Conservation (phyloP, 106 monocot genomes). For the Apostasia ramifera region DNA sequence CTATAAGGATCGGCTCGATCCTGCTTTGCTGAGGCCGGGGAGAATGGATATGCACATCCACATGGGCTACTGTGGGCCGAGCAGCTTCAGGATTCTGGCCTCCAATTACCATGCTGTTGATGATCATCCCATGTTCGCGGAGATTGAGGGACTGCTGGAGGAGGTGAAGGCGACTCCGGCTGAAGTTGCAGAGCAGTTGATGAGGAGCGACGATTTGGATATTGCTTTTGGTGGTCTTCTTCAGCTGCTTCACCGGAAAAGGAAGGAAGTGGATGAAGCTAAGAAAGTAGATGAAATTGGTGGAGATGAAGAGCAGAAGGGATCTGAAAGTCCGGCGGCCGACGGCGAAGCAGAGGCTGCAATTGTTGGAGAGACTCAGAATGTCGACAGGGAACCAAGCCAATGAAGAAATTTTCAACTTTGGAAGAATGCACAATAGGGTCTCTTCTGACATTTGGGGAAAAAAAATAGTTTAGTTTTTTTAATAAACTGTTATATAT, state of each 20-base stretch:
- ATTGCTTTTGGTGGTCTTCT: constrained; percentile 5
- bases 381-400: no score
- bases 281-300: background rate
- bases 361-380: background rate
- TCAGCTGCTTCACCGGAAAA: background rate
- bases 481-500: no score
- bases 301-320: background rate
- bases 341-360: background rate
- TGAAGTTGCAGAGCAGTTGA: constrained; percentile 5
- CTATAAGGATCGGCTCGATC: constrained; percentile 15
- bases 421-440: no score
- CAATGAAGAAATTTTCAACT: no score
- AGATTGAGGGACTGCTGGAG: constrained; percentile 3
- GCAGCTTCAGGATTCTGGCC: background rate
- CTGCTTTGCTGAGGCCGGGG: constrained; percentile 11
- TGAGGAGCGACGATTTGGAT: constrained; percentile 4
- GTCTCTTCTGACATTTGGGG: no score
- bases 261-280: background rate
- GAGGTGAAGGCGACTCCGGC: constrained; percentile 9
- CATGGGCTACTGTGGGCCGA: constrained; percentile 8
- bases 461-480: no score
- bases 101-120: constrained; percentile 7
- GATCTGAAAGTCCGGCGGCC: background rate
- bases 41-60: constrained; percentile 22
- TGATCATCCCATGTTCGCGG: constrained; percentile 9